A percentile compares a stretch with the other conserved stretches of the same genome.
Conservation (phyloP, 2,329 filamentous ascomycete genomes). For the Trichoderma breve region DNA sequence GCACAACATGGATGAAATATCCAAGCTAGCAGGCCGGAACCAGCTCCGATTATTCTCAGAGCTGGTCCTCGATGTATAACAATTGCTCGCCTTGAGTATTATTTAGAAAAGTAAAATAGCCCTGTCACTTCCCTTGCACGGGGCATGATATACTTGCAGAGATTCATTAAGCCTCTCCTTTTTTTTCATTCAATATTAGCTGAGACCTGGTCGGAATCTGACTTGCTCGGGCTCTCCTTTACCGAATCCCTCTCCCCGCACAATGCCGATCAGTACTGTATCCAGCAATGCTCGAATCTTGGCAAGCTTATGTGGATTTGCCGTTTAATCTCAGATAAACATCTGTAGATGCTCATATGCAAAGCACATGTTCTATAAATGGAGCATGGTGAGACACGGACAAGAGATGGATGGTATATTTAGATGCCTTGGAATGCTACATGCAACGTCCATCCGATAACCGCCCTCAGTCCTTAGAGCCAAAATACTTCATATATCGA, state of each 20-base stretch:
- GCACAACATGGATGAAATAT: not conserved
- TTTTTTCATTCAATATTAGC: not conserved
- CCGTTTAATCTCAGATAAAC: not conserved
- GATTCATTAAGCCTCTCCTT: not conserved
- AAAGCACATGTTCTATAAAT: not conserved
- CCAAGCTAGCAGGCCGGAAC: not conserved
- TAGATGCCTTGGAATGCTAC: constrained; percentile 5
- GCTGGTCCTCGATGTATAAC: not conserved
- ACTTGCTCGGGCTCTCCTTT: not conserved
- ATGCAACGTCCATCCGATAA: not conserved
- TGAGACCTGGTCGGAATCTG: not conserved
- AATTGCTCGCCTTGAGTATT: not conserved
- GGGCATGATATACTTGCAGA: not conserved
- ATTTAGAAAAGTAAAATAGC: not conserved
- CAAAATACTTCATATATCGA: constrained; percentile 34
- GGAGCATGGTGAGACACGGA: not conserved
- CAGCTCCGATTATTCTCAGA: not conserved
- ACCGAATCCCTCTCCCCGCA: not conserved
- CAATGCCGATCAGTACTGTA: not conserved
- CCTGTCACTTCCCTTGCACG: not conserved
- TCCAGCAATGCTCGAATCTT: not conserved
- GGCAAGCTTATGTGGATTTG: not conserved
- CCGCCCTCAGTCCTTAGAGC: not conserved
- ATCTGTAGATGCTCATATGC: not conserved
- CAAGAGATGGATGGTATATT: not conserved